Conservation (phyloP, 2,329 filamentous ascomycete genomes). For the Cyphellophora attinorum region DNA sequence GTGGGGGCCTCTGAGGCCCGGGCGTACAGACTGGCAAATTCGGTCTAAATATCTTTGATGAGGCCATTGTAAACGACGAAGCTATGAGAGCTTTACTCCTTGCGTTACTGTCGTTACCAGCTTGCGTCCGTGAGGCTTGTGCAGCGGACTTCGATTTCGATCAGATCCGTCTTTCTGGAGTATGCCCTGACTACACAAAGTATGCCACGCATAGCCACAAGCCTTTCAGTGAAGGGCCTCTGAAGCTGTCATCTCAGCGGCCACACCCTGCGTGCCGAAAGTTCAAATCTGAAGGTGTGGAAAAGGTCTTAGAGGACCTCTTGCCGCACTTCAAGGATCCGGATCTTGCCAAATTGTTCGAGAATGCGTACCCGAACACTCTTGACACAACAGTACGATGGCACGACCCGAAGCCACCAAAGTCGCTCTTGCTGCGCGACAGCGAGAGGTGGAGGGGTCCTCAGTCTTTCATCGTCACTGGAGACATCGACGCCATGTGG, state of each 20-base stretch:
- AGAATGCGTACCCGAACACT: slow-evolving; percentile 89
- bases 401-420: slow-evolving; percentile 40
- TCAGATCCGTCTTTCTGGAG: slow-evolving; percentile 10
- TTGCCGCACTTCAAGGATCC: slow-evolving; percentile 70
- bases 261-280: slow-evolving; percentile 75
- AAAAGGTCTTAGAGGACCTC: slow-evolving; percentile 76
- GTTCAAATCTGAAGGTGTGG: slow-evolving; percentile 77
- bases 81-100: too few species aligned
- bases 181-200: slow-evolving; percentile 21
- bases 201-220: slow-evolving; percentile 26
- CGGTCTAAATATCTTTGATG: too few species aligned
- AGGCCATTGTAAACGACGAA: too few species aligned
- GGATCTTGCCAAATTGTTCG: slow-evolving; percentile 84
- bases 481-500: slow-evolving; percentile 91
- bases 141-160: slow-evolving; percentile 6
- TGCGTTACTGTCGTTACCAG: slow-evolving; percentile 4
- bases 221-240: slow-evolving; percentile 69
- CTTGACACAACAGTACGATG: slow-evolving; percentile 84
- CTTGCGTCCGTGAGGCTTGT: slow-evolving; percentile 3
- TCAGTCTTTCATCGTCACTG: slow-evolving; percentile 88
- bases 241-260: slow-evolving; percentile 76
- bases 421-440: slow-evolving; percentile 34
- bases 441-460: slow-evolving; percentile 67
- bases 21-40: too few species aligned
- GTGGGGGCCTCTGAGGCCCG: too few species aligned